A percentile compares a stretch with the other conserved stretches of the same genome.
Conservation (phyloP, 345 rosid genomes). For the Carallia pectinifolia region DNA sequence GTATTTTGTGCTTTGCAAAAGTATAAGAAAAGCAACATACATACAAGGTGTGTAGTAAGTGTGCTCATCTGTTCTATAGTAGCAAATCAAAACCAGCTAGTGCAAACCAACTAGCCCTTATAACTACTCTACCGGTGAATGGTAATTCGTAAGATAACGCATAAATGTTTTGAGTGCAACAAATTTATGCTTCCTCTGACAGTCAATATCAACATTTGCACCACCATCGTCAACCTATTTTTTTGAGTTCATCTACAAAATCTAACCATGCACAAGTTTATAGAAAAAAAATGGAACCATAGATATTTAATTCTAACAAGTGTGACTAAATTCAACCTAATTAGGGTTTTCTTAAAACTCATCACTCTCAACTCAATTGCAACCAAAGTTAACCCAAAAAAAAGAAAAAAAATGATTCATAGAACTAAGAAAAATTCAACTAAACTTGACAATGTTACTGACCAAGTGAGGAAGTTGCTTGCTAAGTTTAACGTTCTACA, state of each 20-base stretch:
- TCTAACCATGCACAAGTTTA: conserved; percentile 31
- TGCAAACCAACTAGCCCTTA: neutral
- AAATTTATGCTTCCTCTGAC: conserved; percentile 96
- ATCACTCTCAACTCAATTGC: too few species aligned
- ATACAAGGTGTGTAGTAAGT: too few species aligned
- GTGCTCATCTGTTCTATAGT: too few species aligned
- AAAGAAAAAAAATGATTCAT: neutral
- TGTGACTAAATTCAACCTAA: neutral
- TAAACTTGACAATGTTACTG: conserved; percentile 96
- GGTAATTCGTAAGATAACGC: conserved; percentile 38
- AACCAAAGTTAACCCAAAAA: too few species aligned
- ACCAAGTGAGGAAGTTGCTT: conserved; percentile 66
- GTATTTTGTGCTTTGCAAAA: too few species aligned
- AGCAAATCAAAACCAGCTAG: too few species aligned
- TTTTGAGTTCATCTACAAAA: conserved; percentile 94
- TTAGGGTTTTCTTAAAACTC: too few species aligned
- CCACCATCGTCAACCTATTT: conserved; percentile 99
- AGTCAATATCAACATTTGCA: conserved; percentile 97
- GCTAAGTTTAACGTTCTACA: conserved; percentile 65
- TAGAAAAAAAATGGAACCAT: too few species aligned
- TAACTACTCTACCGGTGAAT: neutral
- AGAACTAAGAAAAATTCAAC: neutral
- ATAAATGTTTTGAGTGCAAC: conserved; percentile 96
- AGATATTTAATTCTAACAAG: neutral
- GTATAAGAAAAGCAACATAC: too few species aligned